Base-by-base conservation (phyloP, 1,139 yeast species). In the Scheffersomyces parashehatae region DNA sequence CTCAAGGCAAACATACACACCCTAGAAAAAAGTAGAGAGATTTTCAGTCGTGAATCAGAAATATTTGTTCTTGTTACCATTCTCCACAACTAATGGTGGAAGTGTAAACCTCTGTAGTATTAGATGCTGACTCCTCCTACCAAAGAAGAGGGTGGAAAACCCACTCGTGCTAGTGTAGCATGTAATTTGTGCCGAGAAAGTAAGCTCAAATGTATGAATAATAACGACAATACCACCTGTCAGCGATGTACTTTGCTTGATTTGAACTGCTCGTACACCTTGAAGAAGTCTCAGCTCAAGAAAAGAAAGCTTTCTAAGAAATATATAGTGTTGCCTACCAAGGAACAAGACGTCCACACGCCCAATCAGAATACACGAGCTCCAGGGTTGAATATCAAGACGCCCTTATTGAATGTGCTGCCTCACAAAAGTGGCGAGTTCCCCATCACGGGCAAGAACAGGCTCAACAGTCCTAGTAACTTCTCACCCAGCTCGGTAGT, bases 101-200 rank as follows among this genome's bases (percentile, higher is more conserved):
- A 16, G 20, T 2, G 20, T 16, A 16, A 16, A 16, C 20, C 20
- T 16, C 20, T 16, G 20, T 16, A 16, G 34, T 12, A 16, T 11
- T 14, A 16, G 16, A 31, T 31, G 34, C 34, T 31, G 34, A 8
- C 34, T 31, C 34, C 34, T 31, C 16, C 34, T 31, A 31, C 14
- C 14, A 16, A 14, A 14, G 15, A 31, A 31, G 20, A 10, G 6
- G 34, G 15, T 16, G 15, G 24, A 14, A 31, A 31, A 16, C 14
- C 34, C 20, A 31, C 32, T 29, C 24, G 67, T 31, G 56, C 64
- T 9, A 50, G 57, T 24, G 55, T 62, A 13, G 67, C 67, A 6
- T 62, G 67, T 40, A 55, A 53, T 37, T 15, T 49, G 9, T 62
- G 67, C 42, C 52, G 67, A 30, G 52, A 47, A 7, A 52, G 61